Evolutionary conservation across 2,329 filamentous ascomycete species (phyloP), one percentile per base, ranked within the genome.

Genomic region (Aureobasidium mangrovei): DNA sequence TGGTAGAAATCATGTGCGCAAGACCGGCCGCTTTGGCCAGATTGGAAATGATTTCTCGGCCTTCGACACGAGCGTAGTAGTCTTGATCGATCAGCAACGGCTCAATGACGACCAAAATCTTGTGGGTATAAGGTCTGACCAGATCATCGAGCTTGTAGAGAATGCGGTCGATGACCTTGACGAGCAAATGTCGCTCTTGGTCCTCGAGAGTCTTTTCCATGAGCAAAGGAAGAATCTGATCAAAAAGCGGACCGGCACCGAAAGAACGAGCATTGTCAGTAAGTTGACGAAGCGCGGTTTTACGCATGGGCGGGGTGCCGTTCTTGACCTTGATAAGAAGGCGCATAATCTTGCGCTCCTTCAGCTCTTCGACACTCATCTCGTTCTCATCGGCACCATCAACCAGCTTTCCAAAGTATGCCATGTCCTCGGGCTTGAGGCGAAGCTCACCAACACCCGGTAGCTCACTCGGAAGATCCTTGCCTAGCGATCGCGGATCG

Each of bases 121-220:
- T 97, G 76, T 98, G 94, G 12, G 95, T 91, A 60, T 91, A 98
- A 26, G 93, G 93, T 39, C 93, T 83, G 53, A 98, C 93, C 60
- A 97, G 79, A 64, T 98, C 93, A 67, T 97, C 93, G 27, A 98
- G 82, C 74, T 98, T 98, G 80, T 97, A 98, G 5, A 98, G 81
- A 57, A 98, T 91, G 72, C 93, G 86, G 69, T 98, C 94, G 65
- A 98, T 97, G 64, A 98, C 94, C 75, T 98, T 98, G 74, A 98
- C 94, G 29, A 98, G 81, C 70, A 98, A 77, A 79, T 98, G 93
- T 52, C 93, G 91, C 70, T 98, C 93, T 70, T 98, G 93, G 60
- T 98, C 93, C 70, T 98, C 94, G 18, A 98, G 75, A 0, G 89
- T 93, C 73, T 95, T 96, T 72, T 98, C 93, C 93, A 98, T 98